These are phyloP conservation scores for Piper betle DNA, from an alignment of 164 flowering plant species.

Conservation along the genomic window DNA sequence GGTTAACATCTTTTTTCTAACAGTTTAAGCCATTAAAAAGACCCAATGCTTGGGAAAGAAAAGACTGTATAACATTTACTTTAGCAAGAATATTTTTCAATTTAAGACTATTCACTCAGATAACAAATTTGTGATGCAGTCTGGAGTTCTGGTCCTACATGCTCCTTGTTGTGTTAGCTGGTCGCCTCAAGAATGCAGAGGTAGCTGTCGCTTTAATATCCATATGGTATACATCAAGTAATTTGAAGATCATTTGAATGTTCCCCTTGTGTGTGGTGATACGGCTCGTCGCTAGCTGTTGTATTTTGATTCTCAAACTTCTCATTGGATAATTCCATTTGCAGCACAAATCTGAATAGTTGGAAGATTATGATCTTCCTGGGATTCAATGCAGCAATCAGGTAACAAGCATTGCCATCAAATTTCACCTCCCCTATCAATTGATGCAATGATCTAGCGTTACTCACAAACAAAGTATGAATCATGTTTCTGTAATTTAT, in stretches of 20 bases:
- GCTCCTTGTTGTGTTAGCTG: conserved; percentile 30
- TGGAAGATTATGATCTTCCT: conserved; percentile 27
- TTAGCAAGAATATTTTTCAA: too few relatives aligned
- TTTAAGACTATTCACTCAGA: not conserved
- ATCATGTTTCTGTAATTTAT: not conserved
- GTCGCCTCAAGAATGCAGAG: conserved; percentile 24
- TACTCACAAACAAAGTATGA: too few relatives aligned
- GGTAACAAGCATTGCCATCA: conserved; percentile 11
- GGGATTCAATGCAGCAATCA: conserved; percentile 38
- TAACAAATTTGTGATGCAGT: conserved; percentile 16
- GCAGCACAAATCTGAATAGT: conserved; percentile 29
- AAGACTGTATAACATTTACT: too few relatives aligned
- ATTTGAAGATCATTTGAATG: not conserved
- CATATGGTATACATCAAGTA: conserved; percentile 21
- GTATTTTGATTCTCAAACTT: not conserved
- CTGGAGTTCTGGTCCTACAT: conserved; percentile 32
- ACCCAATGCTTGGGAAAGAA: too few relatives aligned
- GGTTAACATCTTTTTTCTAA: too few relatives aligned
- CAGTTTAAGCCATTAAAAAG: too few relatives aligned
- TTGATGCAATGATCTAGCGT: too few relatives aligned
- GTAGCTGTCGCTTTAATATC: conserved; percentile 33
- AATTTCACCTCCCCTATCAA: not conserved
- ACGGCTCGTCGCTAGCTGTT: too few relatives aligned
- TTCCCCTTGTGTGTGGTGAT: too few relatives aligned
- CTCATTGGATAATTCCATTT: not conserved